phyloP scores from a whole-genome alignment of 164 flowering plant species.

The Taxillus chinensis region DNA sequence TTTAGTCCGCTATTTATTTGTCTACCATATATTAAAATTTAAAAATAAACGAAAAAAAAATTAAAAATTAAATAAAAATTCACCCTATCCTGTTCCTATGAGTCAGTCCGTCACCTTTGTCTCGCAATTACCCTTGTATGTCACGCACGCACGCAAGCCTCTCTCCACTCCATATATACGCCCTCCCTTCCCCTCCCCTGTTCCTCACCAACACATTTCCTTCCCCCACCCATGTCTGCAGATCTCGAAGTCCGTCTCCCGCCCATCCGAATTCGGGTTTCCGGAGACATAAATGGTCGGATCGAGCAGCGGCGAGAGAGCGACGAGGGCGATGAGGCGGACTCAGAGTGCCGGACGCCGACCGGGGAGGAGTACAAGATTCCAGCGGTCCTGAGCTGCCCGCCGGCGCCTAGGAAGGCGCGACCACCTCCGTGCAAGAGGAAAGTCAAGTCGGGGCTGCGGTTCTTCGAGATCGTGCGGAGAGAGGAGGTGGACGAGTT shows the following conservation, averaged over 20 bases:
- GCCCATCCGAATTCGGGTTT: constrained; percentile 4
- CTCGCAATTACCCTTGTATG: constrained; percentile 7
- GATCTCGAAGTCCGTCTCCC: constrained; percentile 16
- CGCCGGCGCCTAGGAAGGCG: constrained; percentile 29
- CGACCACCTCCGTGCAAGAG: not conserved
- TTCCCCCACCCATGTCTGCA: constrained; percentile 14
- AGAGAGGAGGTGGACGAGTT: constrained; percentile 13
- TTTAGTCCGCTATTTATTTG: too few species aligned
- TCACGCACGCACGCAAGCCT: not conserved
- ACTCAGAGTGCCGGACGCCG: constrained; percentile 19
- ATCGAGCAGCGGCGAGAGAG: too few species aligned
- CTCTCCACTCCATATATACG: constrained; percentile 4
- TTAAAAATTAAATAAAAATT: too few species aligned
- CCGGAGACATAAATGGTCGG: not conserved
- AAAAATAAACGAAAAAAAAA: too few species aligned
- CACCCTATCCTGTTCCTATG: too few species aligned
- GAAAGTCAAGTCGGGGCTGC: constrained; percentile 15
- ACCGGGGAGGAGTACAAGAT: constrained; percentile 19
- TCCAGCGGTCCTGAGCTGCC: constrained; percentile 20
- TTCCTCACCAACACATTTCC: not conserved
- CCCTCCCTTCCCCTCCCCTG: not conserved
- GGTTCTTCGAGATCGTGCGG: constrained; percentile 14
- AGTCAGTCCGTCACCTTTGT: constrained; percentile 2
- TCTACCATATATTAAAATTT: too few species aligned
- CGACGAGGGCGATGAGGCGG: not conserved